Conservation (phyloP, 2,329 filamentous ascomycete genomes). For the Elsinoe arachidis region DNA sequence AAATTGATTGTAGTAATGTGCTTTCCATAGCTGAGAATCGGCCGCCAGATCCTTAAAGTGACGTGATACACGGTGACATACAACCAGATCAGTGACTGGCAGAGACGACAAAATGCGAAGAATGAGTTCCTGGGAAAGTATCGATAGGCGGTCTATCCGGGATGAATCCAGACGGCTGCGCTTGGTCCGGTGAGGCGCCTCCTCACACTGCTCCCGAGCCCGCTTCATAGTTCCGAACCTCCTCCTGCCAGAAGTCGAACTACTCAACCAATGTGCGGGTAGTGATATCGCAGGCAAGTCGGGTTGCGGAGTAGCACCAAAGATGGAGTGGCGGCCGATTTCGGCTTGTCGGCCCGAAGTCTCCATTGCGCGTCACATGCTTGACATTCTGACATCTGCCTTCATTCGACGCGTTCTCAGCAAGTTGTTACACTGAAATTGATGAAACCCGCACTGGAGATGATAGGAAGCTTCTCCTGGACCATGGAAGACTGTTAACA, state of each 20-base stretch:
- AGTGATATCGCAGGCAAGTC: constrained; percentile 6
- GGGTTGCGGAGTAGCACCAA: no score
- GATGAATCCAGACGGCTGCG: constrained; percentile 30
- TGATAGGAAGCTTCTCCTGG: no score
- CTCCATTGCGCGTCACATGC: no score
- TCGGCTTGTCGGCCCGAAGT: no score
- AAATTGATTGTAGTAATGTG: constrained; percentile 78
- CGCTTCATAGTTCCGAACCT: constrained; percentile 31
- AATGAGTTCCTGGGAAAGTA: constrained; percentile 77
- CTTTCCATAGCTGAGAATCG: constrained; percentile 87
- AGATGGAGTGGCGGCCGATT: no score
- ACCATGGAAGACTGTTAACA: neutral
- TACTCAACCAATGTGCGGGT: no score
- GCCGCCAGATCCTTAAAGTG: constrained; percentile 64
- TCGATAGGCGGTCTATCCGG: constrained; percentile 55
- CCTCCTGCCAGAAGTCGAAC: no score
- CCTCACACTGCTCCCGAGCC: constrained; percentile 19
- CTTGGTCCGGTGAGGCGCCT: constrained; percentile 30
- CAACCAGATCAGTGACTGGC: constrained; percentile 58
- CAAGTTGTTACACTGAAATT: no score
- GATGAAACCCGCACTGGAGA: no score
- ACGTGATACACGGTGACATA: constrained; percentile 61
- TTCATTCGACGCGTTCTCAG: neutral
- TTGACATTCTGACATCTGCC: neutral
- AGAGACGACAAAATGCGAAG: constrained; percentile 74